Evolutionary conservation across 2,329 filamentous ascomycete genomes (phyloP).

Genomic region (Aspergillus oerlinghausenensis): DNA sequence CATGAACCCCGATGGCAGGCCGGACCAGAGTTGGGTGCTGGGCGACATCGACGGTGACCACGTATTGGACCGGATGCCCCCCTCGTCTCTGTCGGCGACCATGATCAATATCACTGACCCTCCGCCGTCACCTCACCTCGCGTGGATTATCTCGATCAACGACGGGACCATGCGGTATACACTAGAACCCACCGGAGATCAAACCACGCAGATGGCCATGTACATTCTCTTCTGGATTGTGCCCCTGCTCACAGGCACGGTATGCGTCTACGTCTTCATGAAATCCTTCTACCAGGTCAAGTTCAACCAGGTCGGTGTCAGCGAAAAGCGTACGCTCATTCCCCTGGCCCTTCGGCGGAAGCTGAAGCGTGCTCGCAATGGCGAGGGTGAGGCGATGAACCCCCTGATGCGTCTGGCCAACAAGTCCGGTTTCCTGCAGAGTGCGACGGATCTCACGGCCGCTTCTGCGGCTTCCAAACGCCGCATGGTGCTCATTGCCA

Average conservation of each 20-base stretch:
- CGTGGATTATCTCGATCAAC: constrained; percentile 52
- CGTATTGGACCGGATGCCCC: constrained; percentile 58
- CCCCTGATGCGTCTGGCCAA: constrained; percentile 31
- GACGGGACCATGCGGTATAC: constrained; percentile 53
- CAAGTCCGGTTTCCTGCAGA: constrained; percentile 35
- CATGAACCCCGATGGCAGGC: constrained; percentile 57
- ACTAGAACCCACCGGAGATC: constrained; percentile 50
- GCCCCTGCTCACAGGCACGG: constrained; percentile 46
- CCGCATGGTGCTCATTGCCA: constrained; percentile 61
- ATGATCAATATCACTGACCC: constrained; percentile 55
- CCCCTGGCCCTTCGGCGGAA: constrained; percentile 14
- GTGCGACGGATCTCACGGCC: constrained; percentile 26
- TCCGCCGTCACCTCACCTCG: constrained; percentile 51
- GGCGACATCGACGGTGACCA: constrained; percentile 60
- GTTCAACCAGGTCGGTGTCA: constrained; percentile 54
- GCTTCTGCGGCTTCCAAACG: constrained; percentile 28
- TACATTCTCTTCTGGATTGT: constrained; percentile 51
- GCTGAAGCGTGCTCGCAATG: constrained; percentile 26
- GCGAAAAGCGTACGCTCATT: constrained; percentile 34
- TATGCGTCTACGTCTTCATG: constrained; percentile 54
- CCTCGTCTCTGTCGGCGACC: constrained; percentile 52
- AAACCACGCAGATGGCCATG: constrained; percentile 50
- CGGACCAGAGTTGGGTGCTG: constrained; percentile 54
- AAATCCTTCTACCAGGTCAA: constrained; percentile 59
- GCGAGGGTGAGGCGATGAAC: constrained; percentile 28